Base-by-base conservation (phyloP, 192 early-diverging fungal genomes). In the Coemansia sp. region DNA sequence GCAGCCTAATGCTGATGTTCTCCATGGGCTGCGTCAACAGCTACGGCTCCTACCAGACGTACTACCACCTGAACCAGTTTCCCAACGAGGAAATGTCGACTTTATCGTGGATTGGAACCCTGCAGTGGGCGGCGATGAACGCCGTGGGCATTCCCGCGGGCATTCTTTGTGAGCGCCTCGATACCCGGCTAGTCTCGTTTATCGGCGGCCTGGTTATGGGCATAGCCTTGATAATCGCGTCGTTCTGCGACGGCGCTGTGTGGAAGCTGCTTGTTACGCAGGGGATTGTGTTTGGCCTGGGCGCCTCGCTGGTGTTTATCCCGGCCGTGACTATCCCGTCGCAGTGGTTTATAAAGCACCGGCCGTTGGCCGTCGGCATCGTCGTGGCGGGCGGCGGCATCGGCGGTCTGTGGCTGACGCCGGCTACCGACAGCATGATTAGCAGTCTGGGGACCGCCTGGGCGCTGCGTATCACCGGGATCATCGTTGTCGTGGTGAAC, bases 241-340 rank as follows among this genome's bases (percentile, higher is more conserved):
- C 85, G 28, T 87, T 87, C 45, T 83, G 78, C 28, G 81, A 81
- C 18, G 14, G 60, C 18, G 69, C 69, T 0, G 47, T 87, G 0
- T 90, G 88, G 88, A 82, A 86, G 20, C 68, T 89, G 7, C 78
- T 86, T 16, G 64, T 90, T 10, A 77, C 86, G 0, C 89, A 90
- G 29, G 89, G 89, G 24, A 55, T 88, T 8, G 30, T 90, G 45
- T 86, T 82, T 58, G 89, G 52, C 5, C 52, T 54, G 28, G 85
- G 83, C 20, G 75, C 69, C 1, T 63, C 75, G 23, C 36, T 83
- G 10, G 79, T 79, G 10, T 84, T 78, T 59, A 81, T 83, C 25
- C 83, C 85, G 0, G 69, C 79, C 0, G 47, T 69, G 16, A 77
- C 78, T 14, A 69, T 84, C n/a, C 83, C 85, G n/a, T 76, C 83